Percentiles rank a stretch among this genome's conserved stretches.
These are phyloP conservation scores for Leccinum truebloodii DNA, from an alignment of 768 basidiomycete genomes.

Conservation along the genomic window DNA sequence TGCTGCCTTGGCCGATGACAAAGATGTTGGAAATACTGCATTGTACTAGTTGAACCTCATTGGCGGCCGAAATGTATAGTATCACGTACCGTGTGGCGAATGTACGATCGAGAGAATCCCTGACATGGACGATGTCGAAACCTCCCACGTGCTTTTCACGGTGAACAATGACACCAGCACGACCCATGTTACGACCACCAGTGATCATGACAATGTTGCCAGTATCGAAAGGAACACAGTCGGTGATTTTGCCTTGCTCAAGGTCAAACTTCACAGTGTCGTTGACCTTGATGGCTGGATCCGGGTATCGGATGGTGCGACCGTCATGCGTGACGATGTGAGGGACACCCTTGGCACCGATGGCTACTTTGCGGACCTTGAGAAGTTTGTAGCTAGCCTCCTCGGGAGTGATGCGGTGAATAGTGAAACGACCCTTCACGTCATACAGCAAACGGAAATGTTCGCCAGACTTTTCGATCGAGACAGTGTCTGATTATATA, in stretches of 20 bases:
- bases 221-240: slow-evolving; percentile 94
- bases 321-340: slow-evolving; percentile 99
- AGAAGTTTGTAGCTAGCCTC: slow-evolving; percentile 97
- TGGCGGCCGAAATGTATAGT: not conserved
- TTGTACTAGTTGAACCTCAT: not conserved
- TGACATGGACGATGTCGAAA: slow-evolving; percentile 98
- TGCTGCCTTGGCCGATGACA: slow-evolving; percentile 92
- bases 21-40: slow-evolving; percentile 93
- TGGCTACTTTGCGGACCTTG: slow-evolving; percentile 88
- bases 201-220: slow-evolving; percentile 98
- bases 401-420: slow-evolving; percentile 98
- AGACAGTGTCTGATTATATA: slow-evolving; percentile 74
- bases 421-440: slow-evolving; percentile 99
- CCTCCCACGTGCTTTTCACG: slow-evolving; percentile 97
- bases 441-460: slow-evolving; percentile 99
- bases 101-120: slow-evolving; percentile 91
- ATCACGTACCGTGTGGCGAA: slow-evolving; percentile 91
- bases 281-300: slow-evolving; percentile 92
- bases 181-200: slow-evolving; percentile 99
- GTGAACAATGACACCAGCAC: slow-evolving; percentile 94
- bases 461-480: slow-evolving; percentile 97
- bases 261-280: slow-evolving; percentile 98
- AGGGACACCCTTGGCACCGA: slow-evolving; percentile 93
- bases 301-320: slow-evolving; percentile 99
- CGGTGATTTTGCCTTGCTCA: slow-evolving; percentile 89